A percentile compares a stretch with the other conserved stretches of the same genome.
Evolutionary conservation across 2,329 filamentous ascomycete genomes (phyloP).

Genomic region (Penicillium sp.): DNA sequence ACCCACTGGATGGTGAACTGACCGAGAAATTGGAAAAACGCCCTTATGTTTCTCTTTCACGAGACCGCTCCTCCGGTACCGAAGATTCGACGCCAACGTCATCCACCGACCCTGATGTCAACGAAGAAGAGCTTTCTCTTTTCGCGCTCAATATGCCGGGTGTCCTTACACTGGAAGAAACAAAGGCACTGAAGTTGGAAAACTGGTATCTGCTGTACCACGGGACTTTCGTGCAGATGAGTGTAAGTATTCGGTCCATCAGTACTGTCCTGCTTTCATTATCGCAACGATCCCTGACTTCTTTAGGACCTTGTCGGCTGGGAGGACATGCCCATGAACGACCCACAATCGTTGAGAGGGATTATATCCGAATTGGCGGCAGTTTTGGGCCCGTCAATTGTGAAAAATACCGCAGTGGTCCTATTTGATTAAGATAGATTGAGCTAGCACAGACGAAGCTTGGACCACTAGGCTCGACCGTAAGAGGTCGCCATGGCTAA

Average conservation of each 20-base stretch:
- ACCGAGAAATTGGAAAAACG: conserved; percentile 42
- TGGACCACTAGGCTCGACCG: not conserved
- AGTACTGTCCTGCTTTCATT: not conserved
- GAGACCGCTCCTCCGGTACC: conserved; percentile 31
- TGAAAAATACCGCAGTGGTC: conserved; percentile 42
- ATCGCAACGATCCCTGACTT: conserved; percentile 1
- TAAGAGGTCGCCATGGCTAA: not conserved
- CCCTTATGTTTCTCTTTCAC: conserved; percentile 47
- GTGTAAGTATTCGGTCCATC: conserved; percentile 28
- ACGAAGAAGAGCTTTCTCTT: conserved; percentile 45
- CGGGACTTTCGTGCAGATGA: conserved; percentile 44
- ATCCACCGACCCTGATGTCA: conserved; percentile 23
- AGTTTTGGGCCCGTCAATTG: conserved; percentile 44
- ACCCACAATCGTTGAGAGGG: conserved; percentile 48
- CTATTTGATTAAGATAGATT: conserved; percentile 33
- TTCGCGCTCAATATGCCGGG: conserved; percentile 51
- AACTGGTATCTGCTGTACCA: conserved; percentile 47
- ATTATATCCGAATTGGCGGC: conserved; percentile 50
- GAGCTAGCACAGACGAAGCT: not conserved
- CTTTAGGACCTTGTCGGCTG: conserved; percentile 48
- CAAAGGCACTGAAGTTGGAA: conserved; percentile 44
- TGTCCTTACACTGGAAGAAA: conserved; percentile 43
- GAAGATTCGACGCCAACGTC: conserved; percentile 1
- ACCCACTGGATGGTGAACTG: conserved; percentile 45
- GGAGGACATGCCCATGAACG: conserved; percentile 44